phyloP scores from a whole-genome alignment of 2,329 filamentous ascomycete genomes.

The Diaporthe longicolla region DNA sequence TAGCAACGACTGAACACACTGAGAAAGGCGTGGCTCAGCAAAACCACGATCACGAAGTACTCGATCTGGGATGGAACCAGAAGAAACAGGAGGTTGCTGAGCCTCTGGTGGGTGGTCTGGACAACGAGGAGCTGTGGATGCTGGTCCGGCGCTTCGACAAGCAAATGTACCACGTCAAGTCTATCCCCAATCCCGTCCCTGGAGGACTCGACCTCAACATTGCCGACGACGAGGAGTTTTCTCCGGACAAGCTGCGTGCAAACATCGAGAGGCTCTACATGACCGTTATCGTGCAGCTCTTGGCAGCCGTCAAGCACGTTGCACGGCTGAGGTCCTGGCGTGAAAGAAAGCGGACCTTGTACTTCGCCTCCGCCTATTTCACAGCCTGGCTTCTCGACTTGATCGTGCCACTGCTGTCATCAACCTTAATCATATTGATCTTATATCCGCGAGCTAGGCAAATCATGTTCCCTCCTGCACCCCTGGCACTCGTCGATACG shows the following conservation, averaged over 20 bases:
- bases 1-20: constrained; percentile 59
- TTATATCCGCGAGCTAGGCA: constrained; percentile 73
- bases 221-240: constrained; percentile 86
- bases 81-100: constrained; percentile 66
- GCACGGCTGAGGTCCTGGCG: constrained; percentile 84
- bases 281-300: constrained; percentile 78
- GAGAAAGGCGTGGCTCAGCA: constrained; percentile 63
- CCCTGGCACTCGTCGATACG: constrained; percentile 78
- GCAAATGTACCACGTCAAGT: constrained; percentile 77
- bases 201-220: constrained; percentile 85
- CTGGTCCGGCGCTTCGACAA: constrained; percentile 82
- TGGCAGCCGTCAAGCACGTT: constrained; percentile 80
- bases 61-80: constrained; percentile 79
- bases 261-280: constrained; percentile 87
- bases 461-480: constrained; percentile 82
- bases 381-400: constrained; percentile 81
- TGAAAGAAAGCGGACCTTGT: constrained; percentile 76
- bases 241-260: constrained; percentile 83
- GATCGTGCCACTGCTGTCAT: constrained; percentile 73
- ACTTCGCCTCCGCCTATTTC: constrained; percentile 69
- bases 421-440: constrained; percentile 75
- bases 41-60: constrained; percentile 69
- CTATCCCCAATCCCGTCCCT: constrained; percentile 69
- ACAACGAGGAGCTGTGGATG: constrained; percentile 82
- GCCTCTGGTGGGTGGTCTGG: constrained; percentile 76